Base-by-base conservation (phyloP, 352 stramenopile genomes). In the Phytophthora pluvialis region DNA sequence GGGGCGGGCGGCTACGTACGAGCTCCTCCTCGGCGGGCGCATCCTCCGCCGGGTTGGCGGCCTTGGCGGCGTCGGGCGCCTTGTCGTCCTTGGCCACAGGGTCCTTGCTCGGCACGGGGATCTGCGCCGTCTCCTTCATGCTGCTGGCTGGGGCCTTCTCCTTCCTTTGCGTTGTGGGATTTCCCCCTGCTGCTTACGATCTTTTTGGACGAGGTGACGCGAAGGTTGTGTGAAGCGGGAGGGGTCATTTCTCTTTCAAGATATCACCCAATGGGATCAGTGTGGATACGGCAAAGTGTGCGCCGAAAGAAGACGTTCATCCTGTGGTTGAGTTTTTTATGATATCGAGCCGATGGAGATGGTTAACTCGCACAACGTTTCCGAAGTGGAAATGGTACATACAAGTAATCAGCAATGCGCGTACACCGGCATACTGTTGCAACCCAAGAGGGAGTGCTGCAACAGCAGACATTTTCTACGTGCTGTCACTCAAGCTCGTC, bases 101-200 rank as follows among this genome's bases (percentile, higher is more conserved):
- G 73, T 92, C 83, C 55, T 91, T 84, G 44, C 72, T 67, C 42
- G 75, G 70, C 65, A 92, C 83, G 28, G 72, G 52, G 60, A 91
- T 82, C 65, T 76, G 72, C 47, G 75, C 77, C 43, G 73, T 73
- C 44, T 94, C 85, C 77, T 92, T 93, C 82, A 92, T 92, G 29
- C 39, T 52, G 48, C 60, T 59, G 46, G 49, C 53, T 64, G 36
- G 46, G 61, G 40, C 35, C 55, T 76, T 67, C 62, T 67, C 39
- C 51, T 53, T 58, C 64, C 59, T 70, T 61, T 35, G 46, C 31
- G 43, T 74, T 67, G 38, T 66, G 52, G 65, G 47, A 48, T 58
- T 63, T 64, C 49, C 60, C 64, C 57, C 38, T 53, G 5, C n/a
- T 21, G n/a, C 7, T 45, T 46, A 67, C 53, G 69, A 73, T 73